phyloP scores from a whole-genome alignment of 176 grass and related monocot genomes.

The Carex kokanica region DNA sequence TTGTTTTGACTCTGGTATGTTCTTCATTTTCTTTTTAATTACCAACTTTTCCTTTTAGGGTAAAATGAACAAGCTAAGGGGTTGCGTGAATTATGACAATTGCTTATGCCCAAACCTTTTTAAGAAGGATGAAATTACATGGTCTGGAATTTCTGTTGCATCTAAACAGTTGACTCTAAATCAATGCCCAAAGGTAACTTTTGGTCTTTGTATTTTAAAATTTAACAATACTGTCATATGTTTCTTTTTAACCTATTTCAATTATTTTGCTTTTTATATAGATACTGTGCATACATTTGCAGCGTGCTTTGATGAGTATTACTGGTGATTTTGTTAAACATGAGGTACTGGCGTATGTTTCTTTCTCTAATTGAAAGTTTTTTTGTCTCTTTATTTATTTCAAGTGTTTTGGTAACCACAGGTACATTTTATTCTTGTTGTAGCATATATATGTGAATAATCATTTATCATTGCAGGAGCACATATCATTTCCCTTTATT shows the following conservation, averaged over 20 bases:
- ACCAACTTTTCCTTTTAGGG: conserved; percentile 35
- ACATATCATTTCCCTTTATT: conserved; percentile 85
- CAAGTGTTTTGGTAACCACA: conserved; percentile 7
- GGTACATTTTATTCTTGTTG: conserved; percentile 1
- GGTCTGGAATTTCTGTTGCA: conserved; percentile 52
- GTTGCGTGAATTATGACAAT: conserved; percentile 56
- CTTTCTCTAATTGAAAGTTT: background rate
- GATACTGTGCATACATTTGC: conserved; percentile 89
- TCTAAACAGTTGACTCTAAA: conserved; percentile 76
- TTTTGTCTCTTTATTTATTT: background rate
- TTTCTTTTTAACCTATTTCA: conserved; percentile 18
- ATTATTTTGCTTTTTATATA: conserved; percentile 31
- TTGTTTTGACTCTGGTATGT: background rate
- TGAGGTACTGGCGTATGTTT: conserved; percentile 36
- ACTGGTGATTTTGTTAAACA: conserved; percentile 64
- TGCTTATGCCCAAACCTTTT: conserved; percentile 67
- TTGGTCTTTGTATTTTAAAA: background rate
- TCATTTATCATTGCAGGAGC: conserved; percentile 43
- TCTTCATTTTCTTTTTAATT: conserved; percentile 15
- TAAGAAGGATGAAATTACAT: conserved; percentile 46
- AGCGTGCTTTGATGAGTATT: conserved; percentile 62
- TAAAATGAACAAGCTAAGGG: conserved; percentile 57
- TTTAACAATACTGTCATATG: conserved; percentile 19
- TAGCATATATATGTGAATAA: background rate
- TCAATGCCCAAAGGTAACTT: conserved; percentile 70